Evolutionary conservation across 176 grass and related monocot genomes (phyloP).

Genomic region (Canna indica): DNA sequence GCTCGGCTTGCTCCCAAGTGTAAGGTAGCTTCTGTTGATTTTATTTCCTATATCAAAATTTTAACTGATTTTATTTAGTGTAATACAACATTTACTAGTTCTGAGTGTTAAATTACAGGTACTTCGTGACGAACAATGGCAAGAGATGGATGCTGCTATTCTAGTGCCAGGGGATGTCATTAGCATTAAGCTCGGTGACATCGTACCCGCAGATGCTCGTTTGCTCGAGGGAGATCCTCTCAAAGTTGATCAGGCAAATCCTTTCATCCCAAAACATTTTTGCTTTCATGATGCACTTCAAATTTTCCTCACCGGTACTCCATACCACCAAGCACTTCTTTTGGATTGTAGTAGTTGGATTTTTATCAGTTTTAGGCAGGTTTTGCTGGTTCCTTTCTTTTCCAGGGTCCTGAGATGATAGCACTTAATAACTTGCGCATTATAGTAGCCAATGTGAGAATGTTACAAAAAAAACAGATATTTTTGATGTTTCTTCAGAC

Average conservation of each 20-base stretch:
- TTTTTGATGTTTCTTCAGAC: too few species aligned
- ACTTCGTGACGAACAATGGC: slow-evolving; percentile 58
- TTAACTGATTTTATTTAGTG: not conserved
- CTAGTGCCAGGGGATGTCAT: slow-evolving; percentile 68
- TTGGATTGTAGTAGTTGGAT: too few species aligned
- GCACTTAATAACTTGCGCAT: too few species aligned
- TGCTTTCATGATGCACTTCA: not conserved
- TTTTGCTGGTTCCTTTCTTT: too few species aligned
- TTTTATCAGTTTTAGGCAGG: too few species aligned
- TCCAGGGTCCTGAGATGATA: too few species aligned
- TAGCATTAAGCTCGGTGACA: slow-evolving; percentile 70
- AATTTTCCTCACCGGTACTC: too few species aligned
- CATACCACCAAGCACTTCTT: too few species aligned
- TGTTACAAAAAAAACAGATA: too few species aligned
- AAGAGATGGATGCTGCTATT: slow-evolving; percentile 56
- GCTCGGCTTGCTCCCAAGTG: slow-evolving; percentile 48
- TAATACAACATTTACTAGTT: slow-evolving; percentile 3
- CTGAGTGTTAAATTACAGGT: slow-evolving; percentile 29
- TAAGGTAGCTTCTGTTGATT: not conserved
- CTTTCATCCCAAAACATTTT: not conserved
- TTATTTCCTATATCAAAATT: not conserved
- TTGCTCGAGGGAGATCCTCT: slow-evolving; percentile 69
- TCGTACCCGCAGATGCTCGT: slow-evolving; percentile 67
- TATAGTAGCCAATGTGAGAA: too few species aligned
- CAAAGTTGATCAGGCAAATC: slow-evolving; percentile 73